Percentiles rank a stretch among this genome's conserved stretches.
These are phyloP conservation scores for Rehmannia glutinosa DNA, from an alignment of 257 asterid genomes.

Conservation along the genomic window DNA sequence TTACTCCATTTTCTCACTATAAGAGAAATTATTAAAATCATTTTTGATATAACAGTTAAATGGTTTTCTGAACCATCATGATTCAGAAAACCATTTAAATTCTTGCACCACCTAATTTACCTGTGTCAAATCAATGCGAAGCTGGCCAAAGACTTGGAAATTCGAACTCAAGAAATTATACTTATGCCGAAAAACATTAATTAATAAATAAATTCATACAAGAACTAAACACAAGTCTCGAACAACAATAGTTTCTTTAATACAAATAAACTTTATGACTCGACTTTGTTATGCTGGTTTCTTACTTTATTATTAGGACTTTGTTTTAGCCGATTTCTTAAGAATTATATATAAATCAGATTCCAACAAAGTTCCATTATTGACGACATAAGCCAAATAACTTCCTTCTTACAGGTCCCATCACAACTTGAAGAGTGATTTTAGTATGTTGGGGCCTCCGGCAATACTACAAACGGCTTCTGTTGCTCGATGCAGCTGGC, in stretches of 20 bases:
- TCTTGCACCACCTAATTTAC: no score
- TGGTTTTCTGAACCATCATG: no score
- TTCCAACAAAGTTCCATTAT: background rate
- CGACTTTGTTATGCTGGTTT: background rate
- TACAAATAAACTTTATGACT: background rate
- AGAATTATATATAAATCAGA: background rate
- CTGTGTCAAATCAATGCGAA: no score
- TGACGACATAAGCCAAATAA: background rate
- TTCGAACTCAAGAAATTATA: no score
- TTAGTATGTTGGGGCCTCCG: background rate
- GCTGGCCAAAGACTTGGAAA: no score
- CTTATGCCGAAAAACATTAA: background rate
- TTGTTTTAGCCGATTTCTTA: background rate
- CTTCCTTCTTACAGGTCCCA: background rate
- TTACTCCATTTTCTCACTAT: no score
- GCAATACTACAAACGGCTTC: conserved; percentile 62
- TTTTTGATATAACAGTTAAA: no score
- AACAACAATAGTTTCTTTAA: background rate
- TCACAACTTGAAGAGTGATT: background rate
- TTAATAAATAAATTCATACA: background rate
- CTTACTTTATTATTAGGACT: background rate
- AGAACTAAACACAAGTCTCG: background rate
- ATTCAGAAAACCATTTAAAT: no score
- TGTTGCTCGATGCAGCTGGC: conserved; percentile 48
- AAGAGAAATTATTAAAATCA: no score